These are phyloP conservation scores for Danielozyma ontarioensis DNA, from an alignment of 805 yeast species.

Conservation along the genomic window DNA sequence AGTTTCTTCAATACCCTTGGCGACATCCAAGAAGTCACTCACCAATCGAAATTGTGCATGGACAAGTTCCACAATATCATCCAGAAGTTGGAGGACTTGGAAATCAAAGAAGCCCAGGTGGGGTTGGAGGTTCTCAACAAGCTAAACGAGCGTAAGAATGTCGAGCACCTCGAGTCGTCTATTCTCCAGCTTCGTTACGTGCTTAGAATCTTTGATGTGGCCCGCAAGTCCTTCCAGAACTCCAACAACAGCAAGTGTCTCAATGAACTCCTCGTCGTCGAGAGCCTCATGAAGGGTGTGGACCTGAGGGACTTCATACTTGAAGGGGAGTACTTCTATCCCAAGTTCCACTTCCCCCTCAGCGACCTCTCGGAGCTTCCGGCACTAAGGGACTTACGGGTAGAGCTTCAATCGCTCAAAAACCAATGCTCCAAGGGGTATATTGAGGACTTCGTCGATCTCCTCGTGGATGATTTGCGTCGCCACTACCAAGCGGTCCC, in stretches of 20 bases:
- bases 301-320: constrained; percentile 10
- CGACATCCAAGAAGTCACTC: constrained; percentile 63
- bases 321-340: constrained; percentile 13
- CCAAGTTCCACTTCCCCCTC: constrained; percentile 26
- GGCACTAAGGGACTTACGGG: constrained; percentile 47
- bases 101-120: constrained; percentile 42
- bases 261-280: constrained; percentile 51
- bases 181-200: constrained; percentile 47
- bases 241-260: constrained; percentile 52
- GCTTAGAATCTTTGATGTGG: constrained; percentile 33
- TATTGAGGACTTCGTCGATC: constrained; percentile 49
- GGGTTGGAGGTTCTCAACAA: constrained; percentile 49
- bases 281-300: constrained; percentile 51
- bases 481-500: constrained; percentile 49
- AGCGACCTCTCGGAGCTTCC: constrained; percentile 41
- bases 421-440: constrained; percentile 68
- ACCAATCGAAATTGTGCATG: constrained; percentile 49
- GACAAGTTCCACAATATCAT: constrained; percentile 43
- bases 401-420: constrained; percentile 50
- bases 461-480: constrained; percentile 58
- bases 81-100: constrained; percentile 39
- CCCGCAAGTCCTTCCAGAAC: constrained; percentile 40
- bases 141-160: constrained; percentile 50
- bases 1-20: constrained; percentile 82
- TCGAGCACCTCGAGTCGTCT: constrained; percentile 58